phyloP scores from a whole-genome alignment of 2,329 filamentous ascomycete genomes.

The Pleomassaria siparia region DNA sequence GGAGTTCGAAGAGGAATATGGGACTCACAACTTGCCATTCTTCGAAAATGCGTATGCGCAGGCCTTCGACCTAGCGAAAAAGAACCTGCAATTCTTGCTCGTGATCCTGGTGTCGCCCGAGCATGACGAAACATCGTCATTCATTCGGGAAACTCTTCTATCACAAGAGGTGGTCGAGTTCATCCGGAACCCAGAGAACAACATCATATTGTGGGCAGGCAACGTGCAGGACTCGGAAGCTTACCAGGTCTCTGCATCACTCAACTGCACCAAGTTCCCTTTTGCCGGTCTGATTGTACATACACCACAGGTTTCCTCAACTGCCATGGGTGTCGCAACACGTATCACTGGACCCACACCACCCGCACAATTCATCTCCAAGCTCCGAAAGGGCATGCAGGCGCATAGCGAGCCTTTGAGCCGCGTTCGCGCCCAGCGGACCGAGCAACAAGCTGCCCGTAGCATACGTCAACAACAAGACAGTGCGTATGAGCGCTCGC shows the following conservation, averaged over 20 bases:
- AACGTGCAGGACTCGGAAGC: constrained; percentile 92
- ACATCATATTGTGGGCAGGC: constrained; percentile 88
- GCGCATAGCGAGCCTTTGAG: constrained; percentile 76
- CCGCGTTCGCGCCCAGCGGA: constrained; percentile 71
- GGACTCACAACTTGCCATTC: constrained; percentile 70
- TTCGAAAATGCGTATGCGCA: constrained; percentile 89
- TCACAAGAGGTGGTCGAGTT: constrained; percentile 72
- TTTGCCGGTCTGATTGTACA: constrained; percentile 85
- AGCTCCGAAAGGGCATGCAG: constrained; percentile 71
- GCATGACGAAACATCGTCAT: constrained; percentile 86
- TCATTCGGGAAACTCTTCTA: constrained; percentile 80
- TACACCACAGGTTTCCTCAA: constrained; percentile 79
- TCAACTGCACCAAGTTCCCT: constrained; percentile 89
- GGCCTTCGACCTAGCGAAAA: constrained; percentile 85
- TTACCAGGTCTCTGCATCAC: constrained; percentile 85
- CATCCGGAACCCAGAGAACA: constrained; percentile 72
- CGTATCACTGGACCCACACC: constrained; percentile 73
- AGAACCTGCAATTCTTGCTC: constrained; percentile 87
- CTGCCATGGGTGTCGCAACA: constrained; percentile 87
- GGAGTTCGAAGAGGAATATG: constrained; percentile 95
- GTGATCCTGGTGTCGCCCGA: constrained; percentile 87
- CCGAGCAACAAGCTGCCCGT: constrained; percentile 78
- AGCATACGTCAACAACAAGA: constrained; percentile 86
- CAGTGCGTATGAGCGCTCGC: constrained; percentile 86
- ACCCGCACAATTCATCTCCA: constrained; percentile 70